These are phyloP conservation scores for Paraglomus occultum DNA, from an alignment of 192 early-diverging fungal species.

Conservation along the genomic window DNA sequence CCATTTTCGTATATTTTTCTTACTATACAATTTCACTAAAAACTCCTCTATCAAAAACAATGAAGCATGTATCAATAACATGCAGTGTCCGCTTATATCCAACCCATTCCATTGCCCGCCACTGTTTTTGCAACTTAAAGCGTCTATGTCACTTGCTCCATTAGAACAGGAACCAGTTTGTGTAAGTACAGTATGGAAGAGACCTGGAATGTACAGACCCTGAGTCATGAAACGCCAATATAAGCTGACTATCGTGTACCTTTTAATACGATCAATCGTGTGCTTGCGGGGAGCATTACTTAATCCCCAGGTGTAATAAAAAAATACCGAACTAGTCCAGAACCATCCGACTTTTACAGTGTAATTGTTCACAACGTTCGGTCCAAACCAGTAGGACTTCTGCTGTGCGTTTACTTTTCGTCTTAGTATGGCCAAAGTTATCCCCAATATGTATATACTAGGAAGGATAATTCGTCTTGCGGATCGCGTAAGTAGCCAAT, in stretches of 20 bases:
- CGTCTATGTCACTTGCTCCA: constrained; percentile 26
- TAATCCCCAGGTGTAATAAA: constrained; percentile 40
- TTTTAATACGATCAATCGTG: constrained; percentile 33
- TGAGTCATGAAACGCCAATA: constrained; percentile 88
- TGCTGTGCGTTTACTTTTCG: no score
- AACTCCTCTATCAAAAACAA: constrained; percentile 73
- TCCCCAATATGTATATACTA: no score
- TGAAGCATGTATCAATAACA: constrained; percentile 74
- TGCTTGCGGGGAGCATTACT: neutral
- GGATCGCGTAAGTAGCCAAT: no score
- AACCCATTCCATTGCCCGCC: constrained; percentile 75
- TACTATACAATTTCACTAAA: constrained; percentile 37
- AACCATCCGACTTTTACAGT: constrained; percentile 88
- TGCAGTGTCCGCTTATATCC: constrained; percentile 88
- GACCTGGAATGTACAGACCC: constrained; percentile 79
- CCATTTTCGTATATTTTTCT: constrained; percentile 21
- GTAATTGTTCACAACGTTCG: constrained; percentile 71
- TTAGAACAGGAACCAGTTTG: constrained; percentile 61
- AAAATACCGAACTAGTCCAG: constrained; percentile 74
- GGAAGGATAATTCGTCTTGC: no score
- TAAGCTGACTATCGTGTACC: constrained; percentile 62
- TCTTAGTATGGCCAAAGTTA: no score
- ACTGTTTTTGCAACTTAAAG: constrained; percentile 32
- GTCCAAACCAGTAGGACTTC: neutral
- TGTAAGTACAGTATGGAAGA: constrained; percentile 78